A percentile compares a stretch with the other conserved stretches of the same genome.
Evolutionary conservation across 352 stramenopile species (phyloP).

Genomic region (Aphanomyces stellatus): DNA sequence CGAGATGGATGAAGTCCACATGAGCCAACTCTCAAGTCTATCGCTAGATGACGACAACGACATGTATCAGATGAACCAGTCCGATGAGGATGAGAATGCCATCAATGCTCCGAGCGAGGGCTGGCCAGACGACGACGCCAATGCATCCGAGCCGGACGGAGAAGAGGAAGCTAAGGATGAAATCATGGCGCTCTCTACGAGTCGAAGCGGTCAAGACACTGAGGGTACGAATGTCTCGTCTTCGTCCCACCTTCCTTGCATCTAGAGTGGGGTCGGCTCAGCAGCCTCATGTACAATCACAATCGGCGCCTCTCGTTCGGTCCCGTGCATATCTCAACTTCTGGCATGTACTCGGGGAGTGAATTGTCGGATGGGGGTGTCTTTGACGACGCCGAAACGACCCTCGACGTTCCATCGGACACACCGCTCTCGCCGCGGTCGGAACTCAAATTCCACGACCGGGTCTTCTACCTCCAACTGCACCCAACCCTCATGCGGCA

Average conservation of each 20-base stretch:
- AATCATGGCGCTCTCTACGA: not conserved
- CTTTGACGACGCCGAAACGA: not conserved
- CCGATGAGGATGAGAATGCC: not conserved
- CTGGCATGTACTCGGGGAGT: not conserved
- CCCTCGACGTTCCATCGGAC: not conserved
- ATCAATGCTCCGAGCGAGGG: not conserved
- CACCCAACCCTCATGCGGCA: not conserved
- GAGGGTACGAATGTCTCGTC: too few species aligned
- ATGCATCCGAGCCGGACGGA: not conserved
- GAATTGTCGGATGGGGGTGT: not conserved
- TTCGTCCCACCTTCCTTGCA: too few species aligned
- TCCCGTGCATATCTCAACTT: not conserved
- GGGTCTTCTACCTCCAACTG: conserved; percentile 11
- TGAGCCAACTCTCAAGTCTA: not conserved
- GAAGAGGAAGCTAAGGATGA: not conserved
- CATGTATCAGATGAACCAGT: not conserved
- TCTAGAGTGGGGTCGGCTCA: too few species aligned
- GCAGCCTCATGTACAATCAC: too few species aligned
- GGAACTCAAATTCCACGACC: not conserved
- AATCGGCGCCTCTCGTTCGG: not conserved
- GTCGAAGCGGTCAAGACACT: too few species aligned
- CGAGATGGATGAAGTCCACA: not conserved
- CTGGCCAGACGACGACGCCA: not conserved
- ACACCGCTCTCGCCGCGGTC: not conserved
- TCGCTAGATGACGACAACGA: not conserved